A percentile compares a stretch with the other conserved stretches of the same genome.
Conservation (phyloP, 2,329 filamentous ascomycete genomes). For the Chalaropsis ovoidea region DNA sequence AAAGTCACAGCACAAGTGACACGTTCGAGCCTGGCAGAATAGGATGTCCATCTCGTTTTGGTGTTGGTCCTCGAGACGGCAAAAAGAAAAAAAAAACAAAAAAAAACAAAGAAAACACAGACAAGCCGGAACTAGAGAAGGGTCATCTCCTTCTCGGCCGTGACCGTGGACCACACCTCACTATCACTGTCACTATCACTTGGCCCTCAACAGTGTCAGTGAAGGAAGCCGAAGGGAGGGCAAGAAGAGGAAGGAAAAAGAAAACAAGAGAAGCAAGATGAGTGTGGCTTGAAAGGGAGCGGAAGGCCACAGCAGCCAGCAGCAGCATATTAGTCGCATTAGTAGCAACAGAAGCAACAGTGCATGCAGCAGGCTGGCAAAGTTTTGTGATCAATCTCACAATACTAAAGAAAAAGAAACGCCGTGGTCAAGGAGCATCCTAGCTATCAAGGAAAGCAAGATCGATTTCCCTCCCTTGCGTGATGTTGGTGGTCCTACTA, state of each 20-base stretch:
- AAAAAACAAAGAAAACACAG: no score
- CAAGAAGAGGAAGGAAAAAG: neutral
- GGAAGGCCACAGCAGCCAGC: neutral
- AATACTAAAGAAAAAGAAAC: neutral
- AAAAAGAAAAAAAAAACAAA: no score
- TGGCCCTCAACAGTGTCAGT: neutral
- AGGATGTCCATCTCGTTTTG: no score
- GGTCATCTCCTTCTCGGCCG: neutral
- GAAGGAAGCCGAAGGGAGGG: neutral
- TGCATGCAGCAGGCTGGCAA: no score
- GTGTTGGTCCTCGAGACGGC: no score
- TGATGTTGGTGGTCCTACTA: no score
- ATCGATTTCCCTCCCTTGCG: conserved; percentile 10
- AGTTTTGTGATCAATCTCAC: neutral
- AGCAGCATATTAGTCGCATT: no score
- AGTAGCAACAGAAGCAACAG: no score
- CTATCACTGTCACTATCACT: neutral
- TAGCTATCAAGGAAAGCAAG: neutral
- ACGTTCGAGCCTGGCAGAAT: no score
- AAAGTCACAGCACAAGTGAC: neutral
- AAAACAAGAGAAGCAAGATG: neutral
- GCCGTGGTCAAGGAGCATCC: neutral
- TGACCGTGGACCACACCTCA: no score
- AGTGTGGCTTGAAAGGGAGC: neutral
- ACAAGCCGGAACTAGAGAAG: no score